Evolutionary conservation across 2,329 filamentous ascomycete genomes (phyloP).

Genomic region (Annulohypoxylon truncatum): DNA sequence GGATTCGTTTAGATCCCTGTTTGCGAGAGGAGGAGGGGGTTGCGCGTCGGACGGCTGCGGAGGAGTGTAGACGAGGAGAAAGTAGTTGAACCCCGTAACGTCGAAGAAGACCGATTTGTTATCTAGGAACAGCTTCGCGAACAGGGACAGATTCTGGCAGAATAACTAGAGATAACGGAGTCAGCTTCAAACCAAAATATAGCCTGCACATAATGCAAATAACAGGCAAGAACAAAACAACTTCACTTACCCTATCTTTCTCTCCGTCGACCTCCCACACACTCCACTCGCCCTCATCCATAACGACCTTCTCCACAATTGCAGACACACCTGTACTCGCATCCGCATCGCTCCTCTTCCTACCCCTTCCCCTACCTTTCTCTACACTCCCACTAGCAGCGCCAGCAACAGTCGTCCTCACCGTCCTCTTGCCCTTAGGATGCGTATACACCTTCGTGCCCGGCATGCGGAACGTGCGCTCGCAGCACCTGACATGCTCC

Average conservation of each 20-base stretch:
- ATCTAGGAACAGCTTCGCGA: slow-evolving; percentile 96
- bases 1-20: not conserved
- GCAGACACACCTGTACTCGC: slow-evolving; percentile 43
- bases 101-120: slow-evolving; percentile 99
- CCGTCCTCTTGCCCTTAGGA: slow-evolving; percentile 58
- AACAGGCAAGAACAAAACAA: not conserved
- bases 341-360: slow-evolving; percentile 39
- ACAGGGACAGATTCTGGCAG: slow-evolving; percentile 94
- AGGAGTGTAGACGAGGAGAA: slow-evolving; percentile 84
- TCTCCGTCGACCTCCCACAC: slow-evolving; percentile 95
- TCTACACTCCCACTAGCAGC: slow-evolving; percentile 9
- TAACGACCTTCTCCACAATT: slow-evolving; percentile 56
- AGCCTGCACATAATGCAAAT: not conserved
- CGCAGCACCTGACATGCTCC: slow-evolving; percentile 69
- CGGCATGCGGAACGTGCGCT: slow-evolving; percentile 62
- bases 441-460: slow-evolving; percentile 81
- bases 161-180: slow-evolving; percentile 69
- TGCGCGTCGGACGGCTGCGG: not conserved
- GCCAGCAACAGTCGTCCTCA: slow-evolving; percentile 51
- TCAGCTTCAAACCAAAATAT: slow-evolving; percentile 8
- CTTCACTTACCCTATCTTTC: slow-evolving; percentile 72
- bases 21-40: not conserved
- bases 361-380: slow-evolving; percentile 54
- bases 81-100: slow-evolving; percentile 93
- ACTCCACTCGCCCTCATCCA: slow-evolving; percentile 78